Evolutionary conservation across 2,329 filamentous ascomycete genomes (phyloP).

Genomic region (Pestalotiopsis sp.): DNA sequence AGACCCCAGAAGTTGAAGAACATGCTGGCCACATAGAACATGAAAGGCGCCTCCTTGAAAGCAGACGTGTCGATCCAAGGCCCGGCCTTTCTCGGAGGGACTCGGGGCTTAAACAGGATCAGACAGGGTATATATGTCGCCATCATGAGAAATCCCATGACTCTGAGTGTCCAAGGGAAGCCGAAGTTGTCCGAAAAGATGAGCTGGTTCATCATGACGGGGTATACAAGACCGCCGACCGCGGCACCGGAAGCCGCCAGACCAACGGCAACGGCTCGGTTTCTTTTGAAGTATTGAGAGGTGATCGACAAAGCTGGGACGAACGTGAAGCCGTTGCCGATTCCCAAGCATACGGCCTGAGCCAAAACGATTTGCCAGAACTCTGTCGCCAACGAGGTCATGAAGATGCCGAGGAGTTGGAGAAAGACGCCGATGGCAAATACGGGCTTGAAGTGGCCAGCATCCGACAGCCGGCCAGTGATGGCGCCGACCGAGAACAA

Average conservation of each 20-base stretch:
- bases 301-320: conserved; percentile 27
- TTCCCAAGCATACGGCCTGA: conserved; percentile 51
- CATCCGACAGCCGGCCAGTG: conserved; percentile 54
- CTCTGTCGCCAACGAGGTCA: conserved; percentile 48
- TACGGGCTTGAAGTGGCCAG: conserved; percentile 47
- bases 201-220: conserved; percentile 41
- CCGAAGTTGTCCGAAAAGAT: conserved; percentile 44
- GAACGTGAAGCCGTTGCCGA: conserved; percentile 35
- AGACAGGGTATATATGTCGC: conserved; percentile 37
- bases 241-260: conserved; percentile 34
- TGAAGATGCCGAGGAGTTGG: conserved; percentile 54
- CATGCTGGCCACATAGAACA: conserved; percentile 36
- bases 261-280: conserved; percentile 32
- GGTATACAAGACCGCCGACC: conserved; percentile 44
- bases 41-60: conserved; percentile 40
- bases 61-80: conserved; percentile 38
- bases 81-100: conserved; percentile 33
- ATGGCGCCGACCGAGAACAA: conserved; percentile 51
- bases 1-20: conserved; percentile 46
- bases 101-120: conserved; percentile 28
- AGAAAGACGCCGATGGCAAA: conserved; percentile 45
- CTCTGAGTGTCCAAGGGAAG: conserved; percentile 46
- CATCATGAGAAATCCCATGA: conserved; percentile 43
- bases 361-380: conserved; percentile 56
- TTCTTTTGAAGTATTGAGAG: conserved; percentile 30